Base-by-base conservation (phyloP, 2,329 filamentous ascomycete genomes). In the Aspergillus floridensis region DNA sequence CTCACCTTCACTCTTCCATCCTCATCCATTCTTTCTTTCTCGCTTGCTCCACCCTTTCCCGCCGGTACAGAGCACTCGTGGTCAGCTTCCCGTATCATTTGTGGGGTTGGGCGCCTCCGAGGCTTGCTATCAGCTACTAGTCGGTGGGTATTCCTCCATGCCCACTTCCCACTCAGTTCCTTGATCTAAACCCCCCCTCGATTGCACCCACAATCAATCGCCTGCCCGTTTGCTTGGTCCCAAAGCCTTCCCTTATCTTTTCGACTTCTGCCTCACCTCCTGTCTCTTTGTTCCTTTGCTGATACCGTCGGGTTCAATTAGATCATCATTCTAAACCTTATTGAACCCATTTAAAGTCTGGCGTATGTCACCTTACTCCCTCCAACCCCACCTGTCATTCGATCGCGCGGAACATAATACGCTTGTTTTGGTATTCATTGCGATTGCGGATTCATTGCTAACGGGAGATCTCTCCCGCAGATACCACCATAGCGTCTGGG, bases 101-200 rank as follows among this genome's bases (percentile, higher is more conserved):
- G 53, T 55, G 53, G 53, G 53, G 53, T 55, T 55, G 53, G 53
- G 52, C 52, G 52, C 41, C 22, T 54, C 52, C 46, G 32, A 31
- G 46, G 52, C 52, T 54, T 54, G 52, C 52, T 54, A 49, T 21
- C 22, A 54, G 44, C 53, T 35, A 16, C 44, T 55, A 19, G 38
- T 44, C 38, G 38, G 53, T 55, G 53, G 53, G 53, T 55, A 55
- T 47, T 21, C 53, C 26, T 19, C n/a, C 32, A 24, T 48, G 46
- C 26, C 41, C 53, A 35, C 11, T 55, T 55, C 53, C 53, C 53
- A 48, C 12, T 55, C 31, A 54, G 44, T 54, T 38, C 29, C 52
- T 47, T 47, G 38, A 54, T 47, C 41, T 47, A 46, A 46, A 29
- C 52, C 21, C 24, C 24, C 50, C 32, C 3, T 35, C 32, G 32